A percentile compares a stretch with the other conserved stretches of the same genome.
Conservation (phyloP, 2,329 filamentous ascomycete species). For the Aspergillus sp. region DNA sequence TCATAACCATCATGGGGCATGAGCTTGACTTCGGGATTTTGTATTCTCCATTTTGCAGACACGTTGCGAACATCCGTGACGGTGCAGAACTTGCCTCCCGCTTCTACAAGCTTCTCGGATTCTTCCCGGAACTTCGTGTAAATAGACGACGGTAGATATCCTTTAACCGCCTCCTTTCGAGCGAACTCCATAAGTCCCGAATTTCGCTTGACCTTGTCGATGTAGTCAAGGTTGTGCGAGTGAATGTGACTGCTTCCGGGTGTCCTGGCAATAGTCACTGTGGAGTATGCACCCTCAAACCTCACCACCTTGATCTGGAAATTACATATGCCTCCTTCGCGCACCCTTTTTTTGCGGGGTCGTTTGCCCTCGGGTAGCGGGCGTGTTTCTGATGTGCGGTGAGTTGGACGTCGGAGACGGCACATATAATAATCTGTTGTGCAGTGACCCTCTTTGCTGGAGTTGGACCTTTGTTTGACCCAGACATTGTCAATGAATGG, state of each 20-base stretch:
- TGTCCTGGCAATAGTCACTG: conserved; percentile 44
- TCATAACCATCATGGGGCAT: conserved; percentile 47
- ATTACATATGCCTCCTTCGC: conserved; percentile 48
- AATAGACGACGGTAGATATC: conserved; percentile 50
- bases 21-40: conserved; percentile 44
- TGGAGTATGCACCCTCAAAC: conserved; percentile 44
- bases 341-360: conserved; percentile 43
- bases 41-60: conserved; percentile 48
- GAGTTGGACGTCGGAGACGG: conserved; percentile 41
- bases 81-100: conserved; percentile 47
- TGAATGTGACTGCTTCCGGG: conserved; percentile 42
- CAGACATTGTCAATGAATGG: conserved; percentile 53
- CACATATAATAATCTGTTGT: conserved; percentile 51
- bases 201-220: conserved; percentile 50
- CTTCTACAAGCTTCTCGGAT: conserved; percentile 43
- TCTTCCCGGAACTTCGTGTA: conserved; percentile 49
- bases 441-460: conserved; percentile 42
- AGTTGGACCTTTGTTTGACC: conserved; percentile 47
- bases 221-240: conserved; percentile 48
- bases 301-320: conserved; percentile 50
- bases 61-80: conserved; percentile 50
- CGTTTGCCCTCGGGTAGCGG: conserved; percentile 47
- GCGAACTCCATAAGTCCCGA: conserved; percentile 50
- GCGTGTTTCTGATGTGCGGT: conserved; percentile 40
- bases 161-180: conserved; percentile 45